Evolutionary conservation across 257 asterid species (phyloP).

Genomic region (Agastache rugosa): DNA sequence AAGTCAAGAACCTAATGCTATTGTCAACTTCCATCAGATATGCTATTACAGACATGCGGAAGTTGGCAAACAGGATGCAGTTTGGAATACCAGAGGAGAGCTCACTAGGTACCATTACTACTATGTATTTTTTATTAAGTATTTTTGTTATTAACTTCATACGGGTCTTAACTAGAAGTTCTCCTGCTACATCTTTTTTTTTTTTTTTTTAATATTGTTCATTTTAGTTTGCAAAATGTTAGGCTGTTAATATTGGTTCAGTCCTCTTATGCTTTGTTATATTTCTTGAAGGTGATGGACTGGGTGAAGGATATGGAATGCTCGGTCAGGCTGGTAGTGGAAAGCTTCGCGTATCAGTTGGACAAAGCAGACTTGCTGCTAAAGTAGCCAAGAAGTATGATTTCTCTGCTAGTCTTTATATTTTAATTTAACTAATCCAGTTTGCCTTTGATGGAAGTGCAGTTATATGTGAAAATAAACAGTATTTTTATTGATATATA

Average conservation of each 20-base stretch:
- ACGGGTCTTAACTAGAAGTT: neutral
- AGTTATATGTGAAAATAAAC: neutral
- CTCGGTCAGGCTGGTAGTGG: constrained; percentile 99
- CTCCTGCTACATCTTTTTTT: neutral
- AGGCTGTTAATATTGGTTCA: neutral
- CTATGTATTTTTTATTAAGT: neutral
- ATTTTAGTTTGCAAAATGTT: neutral
- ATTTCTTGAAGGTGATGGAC: constrained; percentile 83
- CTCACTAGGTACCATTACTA: constrained; percentile 65
- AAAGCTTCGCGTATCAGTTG: constrained; percentile 82
- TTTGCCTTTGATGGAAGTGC: neutral
- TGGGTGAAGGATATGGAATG: constrained; percentile 99
- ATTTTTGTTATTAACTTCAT: neutral
- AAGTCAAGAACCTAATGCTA: constrained; percentile 28
- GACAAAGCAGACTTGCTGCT: constrained; percentile 84
- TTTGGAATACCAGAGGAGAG: constrained; percentile 98
- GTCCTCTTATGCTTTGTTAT: constrained; percentile 18
- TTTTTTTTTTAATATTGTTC: neutral
- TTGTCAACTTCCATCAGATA: constrained; percentile 55
- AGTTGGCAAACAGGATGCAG: constrained; percentile 95
- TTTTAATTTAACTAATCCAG: neutral
- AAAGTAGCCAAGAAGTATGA: constrained; percentile 89
- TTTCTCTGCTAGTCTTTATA: constrained; percentile 2
- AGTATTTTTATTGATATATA: neutral
- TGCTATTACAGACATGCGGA: constrained; percentile 97